These are phyloP conservation scores for Aspergillus ibericus DNA, from an alignment of 2,329 filamentous ascomycete genomes.

Conservation along the genomic window DNA sequence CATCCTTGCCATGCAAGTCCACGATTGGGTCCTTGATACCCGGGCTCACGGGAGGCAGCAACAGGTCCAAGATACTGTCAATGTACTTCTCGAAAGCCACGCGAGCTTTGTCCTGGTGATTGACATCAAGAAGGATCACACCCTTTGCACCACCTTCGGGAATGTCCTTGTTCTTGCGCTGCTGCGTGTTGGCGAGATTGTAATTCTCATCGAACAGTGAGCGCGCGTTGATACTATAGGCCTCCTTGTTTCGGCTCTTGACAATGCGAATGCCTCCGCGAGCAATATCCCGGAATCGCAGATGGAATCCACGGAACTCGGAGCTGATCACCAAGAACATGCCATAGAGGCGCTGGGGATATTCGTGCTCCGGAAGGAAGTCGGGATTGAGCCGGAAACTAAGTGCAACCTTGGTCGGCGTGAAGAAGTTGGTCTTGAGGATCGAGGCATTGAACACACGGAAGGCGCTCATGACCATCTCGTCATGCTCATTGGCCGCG, in stretches of 20 bases:
- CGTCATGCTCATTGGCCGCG: constrained; percentile 90
- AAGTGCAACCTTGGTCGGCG: constrained; percentile 94
- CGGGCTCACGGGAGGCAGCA: constrained; percentile 83
- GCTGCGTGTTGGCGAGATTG: constrained; percentile 94
- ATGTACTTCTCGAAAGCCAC: constrained; percentile 99
- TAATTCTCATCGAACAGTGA: constrained; percentile 99
- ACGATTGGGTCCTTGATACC: constrained; percentile 99
- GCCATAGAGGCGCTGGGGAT: constrained; percentile 88
- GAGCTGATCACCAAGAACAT: constrained; percentile 99
- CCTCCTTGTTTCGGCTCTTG: constrained; percentile 94
- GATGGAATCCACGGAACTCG: constrained; percentile 94
- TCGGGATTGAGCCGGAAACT: constrained; percentile 82
- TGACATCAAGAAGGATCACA: constrained; percentile 88
- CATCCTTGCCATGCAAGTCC: constrained; percentile 88
- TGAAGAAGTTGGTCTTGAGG: constrained; percentile 97
- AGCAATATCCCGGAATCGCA: constrained; percentile 95
- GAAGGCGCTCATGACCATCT: constrained; percentile 98
- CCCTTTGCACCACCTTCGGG: constrained; percentile 98
- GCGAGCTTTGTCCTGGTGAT: constrained; percentile 87
- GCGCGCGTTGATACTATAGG: constrained; percentile 92
- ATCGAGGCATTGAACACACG: constrained; percentile 90
- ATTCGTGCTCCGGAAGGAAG: constrained; percentile 89
- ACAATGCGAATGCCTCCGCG: constrained; percentile 97
- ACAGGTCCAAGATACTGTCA: constrained; percentile 93
- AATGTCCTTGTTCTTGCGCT: constrained; percentile 99